Conservation (phyloP, 1,284 basidiomycete genomes). For the Tilletiopsis washingtonensis region DNA sequence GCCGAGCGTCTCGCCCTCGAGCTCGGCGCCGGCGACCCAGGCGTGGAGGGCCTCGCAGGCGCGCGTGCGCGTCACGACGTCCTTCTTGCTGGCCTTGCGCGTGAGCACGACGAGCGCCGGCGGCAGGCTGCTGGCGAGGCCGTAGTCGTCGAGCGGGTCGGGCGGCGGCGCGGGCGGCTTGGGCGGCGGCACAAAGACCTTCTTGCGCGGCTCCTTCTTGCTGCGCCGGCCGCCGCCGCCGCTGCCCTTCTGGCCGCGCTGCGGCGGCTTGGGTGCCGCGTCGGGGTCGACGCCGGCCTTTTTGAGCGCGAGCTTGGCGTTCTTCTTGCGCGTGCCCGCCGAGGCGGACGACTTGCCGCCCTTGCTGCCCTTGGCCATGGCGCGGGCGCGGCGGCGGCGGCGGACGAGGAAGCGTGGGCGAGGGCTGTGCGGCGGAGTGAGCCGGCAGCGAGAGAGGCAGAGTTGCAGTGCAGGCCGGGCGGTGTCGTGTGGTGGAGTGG, state of each 20-base stretch:
- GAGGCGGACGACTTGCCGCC: slow-evolving; percentile 44
- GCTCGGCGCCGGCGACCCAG: slow-evolving; percentile 56
- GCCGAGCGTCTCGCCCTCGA: slow-evolving; percentile 10
- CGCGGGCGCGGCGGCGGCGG: too few relatives aligned
- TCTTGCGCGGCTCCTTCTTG: slow-evolving; percentile 37
- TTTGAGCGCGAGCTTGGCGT: slow-evolving; percentile 37
- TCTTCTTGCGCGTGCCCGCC: slow-evolving; percentile 44
- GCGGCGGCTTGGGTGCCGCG: slow-evolving; percentile 7
- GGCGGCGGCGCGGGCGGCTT: slow-evolving; percentile 67
- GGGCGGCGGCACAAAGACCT: slow-evolving; percentile 40
- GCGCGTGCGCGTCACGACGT: slow-evolving; percentile 72
- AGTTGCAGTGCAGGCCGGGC: too few relatives aligned
- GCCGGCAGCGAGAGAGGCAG: too few relatives aligned
- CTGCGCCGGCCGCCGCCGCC: slow-evolving; percentile 36
- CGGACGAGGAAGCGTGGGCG: too few relatives aligned
- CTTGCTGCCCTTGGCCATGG: background rate
- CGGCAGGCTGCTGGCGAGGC: slow-evolving; percentile 55
- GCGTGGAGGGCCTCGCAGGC: slow-evolving; percentile 74
- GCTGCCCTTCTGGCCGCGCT: slow-evolving; percentile 35
- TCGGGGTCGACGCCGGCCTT: slow-evolving; percentile 26
- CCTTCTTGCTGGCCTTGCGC: slow-evolving; percentile 79
- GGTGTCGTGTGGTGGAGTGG: too few relatives aligned
- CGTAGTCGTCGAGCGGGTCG: slow-evolving; percentile 84
- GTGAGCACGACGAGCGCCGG: slow-evolving; percentile 76
- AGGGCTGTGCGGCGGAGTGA: too few relatives aligned